Conservation (phyloP, 1,284 basidiomycete species). For the Sanghuangporus sanghuang region DNA sequence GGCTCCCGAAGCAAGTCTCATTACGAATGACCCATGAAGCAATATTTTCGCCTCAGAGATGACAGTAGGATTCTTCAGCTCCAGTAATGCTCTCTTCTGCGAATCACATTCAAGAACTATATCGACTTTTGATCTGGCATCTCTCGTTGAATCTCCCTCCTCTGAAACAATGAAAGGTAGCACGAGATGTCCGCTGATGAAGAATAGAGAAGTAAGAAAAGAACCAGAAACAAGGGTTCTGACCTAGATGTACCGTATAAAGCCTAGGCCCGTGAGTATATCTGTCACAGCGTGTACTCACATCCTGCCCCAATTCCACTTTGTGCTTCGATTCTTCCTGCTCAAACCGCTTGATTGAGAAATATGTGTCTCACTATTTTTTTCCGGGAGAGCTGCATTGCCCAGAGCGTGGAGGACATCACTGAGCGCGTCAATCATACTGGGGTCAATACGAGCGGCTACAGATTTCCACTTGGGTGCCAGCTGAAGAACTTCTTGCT, state of each 20-base stretch:
- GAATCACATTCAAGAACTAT: background rate
- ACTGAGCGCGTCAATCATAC: background rate
- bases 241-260: background rate
- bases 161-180: background rate
- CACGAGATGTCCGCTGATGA: background rate
- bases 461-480: background rate
- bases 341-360: background rate
- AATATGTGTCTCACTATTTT: background rate
- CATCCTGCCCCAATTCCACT: background rate
- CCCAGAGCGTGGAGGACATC: background rate
- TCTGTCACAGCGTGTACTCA: background rate
- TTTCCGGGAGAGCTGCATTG: background rate
- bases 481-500: background rate
- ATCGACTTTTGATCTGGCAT: background rate
- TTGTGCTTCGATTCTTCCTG: background rate
- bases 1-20: background rate
- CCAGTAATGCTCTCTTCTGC: background rate
- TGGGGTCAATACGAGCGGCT: background rate
- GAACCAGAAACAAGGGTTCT: background rate
- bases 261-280: background rate
- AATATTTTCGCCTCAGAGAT: background rate
- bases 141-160: background rate
- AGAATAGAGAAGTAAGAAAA: background rate
- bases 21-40: background rate
- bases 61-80: background rate